Evolutionary conservation across 1,284 basidiomycete species (phyloP), one percentile per base, ranked within the genome.

Genomic region (Ustilago shanxiensis): DNA sequence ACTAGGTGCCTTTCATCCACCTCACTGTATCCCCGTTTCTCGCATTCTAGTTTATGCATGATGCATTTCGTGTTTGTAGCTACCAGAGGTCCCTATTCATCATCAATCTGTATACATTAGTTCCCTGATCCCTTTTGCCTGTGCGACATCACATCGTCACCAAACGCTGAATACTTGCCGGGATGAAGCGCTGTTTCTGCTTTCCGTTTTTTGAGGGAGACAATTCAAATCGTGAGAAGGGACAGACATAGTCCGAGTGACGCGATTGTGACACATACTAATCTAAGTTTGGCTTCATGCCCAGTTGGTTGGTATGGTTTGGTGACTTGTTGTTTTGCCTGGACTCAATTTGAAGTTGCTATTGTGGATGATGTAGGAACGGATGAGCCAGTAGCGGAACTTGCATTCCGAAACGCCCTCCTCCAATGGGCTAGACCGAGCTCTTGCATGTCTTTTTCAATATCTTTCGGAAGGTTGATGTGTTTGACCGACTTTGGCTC

Each of bases 401-500:
- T 28, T 9, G 72, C 66, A 7, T 60, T n/a, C 11, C 57, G 67
- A 53, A 69, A 70, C 6, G 52, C 61, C 9, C 67, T 49, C 45
- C 68, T 68, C 68, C 68, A 76, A 56, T 71, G 73, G 7, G 74
- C 76, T 10, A 62, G 52, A 1, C 72, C 70, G 22, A 75, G 61
- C 26, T 69, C 54, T 26, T 66, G 62, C 76, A 79, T 74, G 31
- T 79, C 76, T 13, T 63, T 60, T 33, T 72, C 63, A 35, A 71
- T 76, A 28, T 79, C 61, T 11, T 61, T 64, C 11, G 81, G 67
- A 20, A 85, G 66, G 20, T 72, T 68, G 47, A 86, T 79, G 53
- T 79, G 75, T 57, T 80, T 81, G 28, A 83, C 79, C 16, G 78
- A 70, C 24, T 56, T 62, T 22, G 82, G 80, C 45, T 75, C 76